Conservation (phyloP, 768 basidiomycete genomes). For the Mrakia frigida region DNA sequence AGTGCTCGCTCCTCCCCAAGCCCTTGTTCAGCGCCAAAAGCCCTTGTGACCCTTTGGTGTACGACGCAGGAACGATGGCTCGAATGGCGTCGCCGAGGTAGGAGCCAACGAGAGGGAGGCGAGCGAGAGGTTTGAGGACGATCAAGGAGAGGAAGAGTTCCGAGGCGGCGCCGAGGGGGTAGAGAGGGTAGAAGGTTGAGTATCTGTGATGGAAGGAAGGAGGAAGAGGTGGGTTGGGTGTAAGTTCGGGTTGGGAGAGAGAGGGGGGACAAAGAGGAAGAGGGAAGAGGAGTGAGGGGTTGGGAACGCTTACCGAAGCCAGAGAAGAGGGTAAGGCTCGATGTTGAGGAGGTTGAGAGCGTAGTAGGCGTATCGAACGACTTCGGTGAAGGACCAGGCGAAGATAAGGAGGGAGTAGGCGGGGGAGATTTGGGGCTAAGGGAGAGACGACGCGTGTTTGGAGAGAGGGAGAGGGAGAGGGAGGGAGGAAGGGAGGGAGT, state of each 20-base stretch:
- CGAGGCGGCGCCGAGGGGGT: constrained; percentile 83
- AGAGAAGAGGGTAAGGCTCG: constrained; percentile 47
- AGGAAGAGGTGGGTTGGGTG: background rate
- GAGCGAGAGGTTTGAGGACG: constrained; percentile 57
- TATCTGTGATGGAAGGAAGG: constrained; percentile 54
- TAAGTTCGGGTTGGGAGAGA: constrained; percentile 51
- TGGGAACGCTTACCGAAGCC: constrained; percentile 41
- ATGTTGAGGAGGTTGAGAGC: constrained; percentile 58
- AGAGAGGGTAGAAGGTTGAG: constrained; percentile 88
- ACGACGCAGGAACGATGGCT: background rate
- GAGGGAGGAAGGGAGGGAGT: background rate
- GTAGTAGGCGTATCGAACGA: constrained; percentile 88
- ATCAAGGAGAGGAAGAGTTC: constrained; percentile 80
- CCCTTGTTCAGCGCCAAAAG: background rate
- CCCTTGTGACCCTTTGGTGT: background rate
- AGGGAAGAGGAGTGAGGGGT: constrained; percentile 19
- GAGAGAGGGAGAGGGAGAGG: constrained; percentile 9
- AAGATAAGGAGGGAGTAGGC: constrained; percentile 85
- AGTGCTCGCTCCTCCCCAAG: constrained; percentile 42
- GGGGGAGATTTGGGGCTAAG: constrained; percentile 62
- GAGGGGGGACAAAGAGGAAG: too few relatives aligned
- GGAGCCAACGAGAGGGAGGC: constrained; percentile 35
- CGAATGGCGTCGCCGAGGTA: constrained; percentile 39
- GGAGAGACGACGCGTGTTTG: background rate
- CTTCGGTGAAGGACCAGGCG: constrained; percentile 87